These are phyloP conservation scores for Talaromyces proteolyticus DNA, from an alignment of 495 filamentous ascomycete species.

Conservation along the genomic window DNA sequence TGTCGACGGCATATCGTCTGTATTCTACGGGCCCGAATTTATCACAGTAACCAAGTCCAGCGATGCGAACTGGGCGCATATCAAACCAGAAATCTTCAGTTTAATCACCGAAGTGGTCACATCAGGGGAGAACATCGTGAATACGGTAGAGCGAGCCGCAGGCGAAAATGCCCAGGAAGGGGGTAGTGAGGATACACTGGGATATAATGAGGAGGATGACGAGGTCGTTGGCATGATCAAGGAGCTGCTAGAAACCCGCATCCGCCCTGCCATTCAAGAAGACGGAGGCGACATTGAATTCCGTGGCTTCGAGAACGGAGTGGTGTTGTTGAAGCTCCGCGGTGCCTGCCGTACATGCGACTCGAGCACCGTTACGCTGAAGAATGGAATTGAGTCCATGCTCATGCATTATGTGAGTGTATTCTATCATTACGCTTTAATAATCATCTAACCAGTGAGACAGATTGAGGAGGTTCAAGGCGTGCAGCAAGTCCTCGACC, in stretches of 20 bases:
- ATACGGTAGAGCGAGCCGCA: conserved; percentile 54
- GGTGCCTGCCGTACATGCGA: conserved; percentile 95
- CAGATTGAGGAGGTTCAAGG: conserved; percentile 95
- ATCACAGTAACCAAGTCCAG: conserved; percentile 91
- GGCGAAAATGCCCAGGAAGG: conserved; percentile 49
- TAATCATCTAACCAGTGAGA: not conserved
- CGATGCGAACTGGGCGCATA: conserved; percentile 85
- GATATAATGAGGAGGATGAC: conserved; percentile 78
- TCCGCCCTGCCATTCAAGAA: conserved; percentile 92
- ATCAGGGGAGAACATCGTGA: conserved; percentile 75
- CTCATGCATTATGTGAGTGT: conserved; percentile 72
- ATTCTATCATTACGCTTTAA: not conserved
- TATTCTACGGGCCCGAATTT: conserved; percentile 95
- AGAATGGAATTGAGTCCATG: conserved; percentile 97
- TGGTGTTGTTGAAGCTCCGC: conserved; percentile 79
- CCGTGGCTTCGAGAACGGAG: conserved; percentile 78
- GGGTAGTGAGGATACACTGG: conserved; percentile 58
- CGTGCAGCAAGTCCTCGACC: conserved; percentile 84
- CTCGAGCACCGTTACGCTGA: conserved; percentile 88
- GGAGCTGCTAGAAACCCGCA: conserved; percentile 92
- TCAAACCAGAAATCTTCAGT: conserved; percentile 92
- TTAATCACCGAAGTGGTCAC: conserved; percentile 89
- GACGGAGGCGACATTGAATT: conserved; percentile 97
- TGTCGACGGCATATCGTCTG: conserved; percentile 83
- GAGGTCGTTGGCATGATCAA: conserved; percentile 98